Base-by-base conservation (phyloP, 164 flowering plant genomes). In the Stephania japonica region DNA sequence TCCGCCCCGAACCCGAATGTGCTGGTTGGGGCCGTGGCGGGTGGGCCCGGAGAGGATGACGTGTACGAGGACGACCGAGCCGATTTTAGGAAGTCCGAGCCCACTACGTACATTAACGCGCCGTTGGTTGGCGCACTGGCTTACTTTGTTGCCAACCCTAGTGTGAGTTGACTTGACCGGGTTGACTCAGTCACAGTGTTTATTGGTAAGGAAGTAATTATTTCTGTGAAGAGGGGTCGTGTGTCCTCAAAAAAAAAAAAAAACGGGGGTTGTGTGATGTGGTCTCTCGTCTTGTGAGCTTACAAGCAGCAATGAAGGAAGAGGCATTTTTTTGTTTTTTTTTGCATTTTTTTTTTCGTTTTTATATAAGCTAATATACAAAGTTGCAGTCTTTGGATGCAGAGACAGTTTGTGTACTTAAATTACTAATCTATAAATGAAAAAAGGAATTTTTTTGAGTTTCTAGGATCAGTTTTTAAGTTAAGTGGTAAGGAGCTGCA, bases 91-190 rank as follows among this genome's bases (percentile, higher is more conserved):
- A 86, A 87, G 73, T 89, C 98, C 0, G 99, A 95, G 84, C 99
- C 98, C 13, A 91, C 99, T 0, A 92, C 99, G 0, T 95, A 95
- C 78, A 95, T 95, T 26, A 95, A 95, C 80, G 99, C 99, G 8
- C 98, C 99, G 0, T 85, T 95, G 64, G 98, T 95, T 69, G 97
- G 97, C 13, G 93, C 75, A 0, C 85, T 95, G 0, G 96, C 98
- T 0, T 91, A 87, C 62, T 86, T 95, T 78, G 87, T 72, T 14
- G 93, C 97, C 7, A 89, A 93, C 75, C 96, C 98, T 19, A 80
- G 59, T 12, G 2, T 1, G 62, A 56, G 62, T 56, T 56, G 21
- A 56, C 62, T 10, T 44, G 50, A 13, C 1, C 3, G 62, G 18
- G 62, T 56, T 16, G 16, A 56, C 7, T 56, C 62, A n/a, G n/a